Percentiles rank a stretch among this genome's conserved stretches.
These are phyloP conservation scores for Silene conica DNA, from an alignment of 148 eudicot genomes.

Conservation along the genomic window DNA sequence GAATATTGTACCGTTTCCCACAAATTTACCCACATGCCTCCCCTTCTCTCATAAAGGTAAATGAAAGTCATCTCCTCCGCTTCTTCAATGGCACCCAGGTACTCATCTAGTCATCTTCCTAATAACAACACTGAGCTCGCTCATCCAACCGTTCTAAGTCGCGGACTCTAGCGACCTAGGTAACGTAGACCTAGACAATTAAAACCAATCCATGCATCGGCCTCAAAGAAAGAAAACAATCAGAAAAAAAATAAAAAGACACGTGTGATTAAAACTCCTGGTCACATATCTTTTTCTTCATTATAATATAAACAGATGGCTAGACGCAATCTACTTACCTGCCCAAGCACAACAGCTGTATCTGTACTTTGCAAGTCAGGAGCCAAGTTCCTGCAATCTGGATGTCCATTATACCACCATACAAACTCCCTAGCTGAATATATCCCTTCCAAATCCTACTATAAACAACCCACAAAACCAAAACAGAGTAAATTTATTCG, in stretches of 20 bases:
- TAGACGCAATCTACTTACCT: slow-evolving; percentile 40
- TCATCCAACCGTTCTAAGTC: too few relatives aligned
- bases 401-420: slow-evolving; percentile 99
- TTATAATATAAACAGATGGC: not conserved
- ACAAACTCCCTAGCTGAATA: slow-evolving; percentile 95
- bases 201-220: not conserved
- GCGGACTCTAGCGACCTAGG: too few relatives aligned
- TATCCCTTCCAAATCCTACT: slow-evolving; percentile 31
- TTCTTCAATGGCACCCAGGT: too few relatives aligned
- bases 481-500: not conserved
- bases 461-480: slow-evolving; percentile 8
- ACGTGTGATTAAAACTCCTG: too few relatives aligned
- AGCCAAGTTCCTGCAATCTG: slow-evolving; percentile 62
- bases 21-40: too few relatives aligned
- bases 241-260: not conserved
- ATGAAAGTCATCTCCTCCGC: too few relatives aligned
- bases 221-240: not conserved
- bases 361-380: slow-evolving; percentile 77
- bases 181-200: too few relatives aligned
- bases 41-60: too few relatives aligned
- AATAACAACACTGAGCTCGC: too few relatives aligned
- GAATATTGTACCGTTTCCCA: too few relatives aligned
- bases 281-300: too few relatives aligned
- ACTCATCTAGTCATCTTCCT: too few relatives aligned
- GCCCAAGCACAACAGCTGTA: slow-evolving; percentile 95